A percentile compares a stretch with the other conserved stretches of the same genome.
These are phyloP conservation scores for Exophiala calicioides DNA, from an alignment of 2,329 filamentous ascomycete species.

Conservation along the genomic window DNA sequence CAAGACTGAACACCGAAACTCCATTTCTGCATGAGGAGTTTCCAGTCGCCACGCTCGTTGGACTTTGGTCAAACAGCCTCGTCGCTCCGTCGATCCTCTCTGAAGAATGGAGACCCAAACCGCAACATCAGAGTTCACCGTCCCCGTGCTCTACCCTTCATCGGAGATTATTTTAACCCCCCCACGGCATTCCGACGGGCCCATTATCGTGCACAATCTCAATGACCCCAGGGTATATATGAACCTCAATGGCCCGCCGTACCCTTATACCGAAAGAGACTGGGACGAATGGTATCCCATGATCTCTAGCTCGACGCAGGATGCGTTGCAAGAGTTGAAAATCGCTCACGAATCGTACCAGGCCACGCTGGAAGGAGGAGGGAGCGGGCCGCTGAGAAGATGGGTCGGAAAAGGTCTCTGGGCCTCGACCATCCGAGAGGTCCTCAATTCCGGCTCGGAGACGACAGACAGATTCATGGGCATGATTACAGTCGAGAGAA, in stretches of 20 bases:
- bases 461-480: slow-evolving; percentile 28
- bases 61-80: neutral
- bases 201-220: slow-evolving; percentile 21
- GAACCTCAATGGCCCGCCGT: slow-evolving; percentile 32
- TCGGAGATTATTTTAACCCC: slow-evolving; percentile 10
- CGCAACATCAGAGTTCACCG: neutral
- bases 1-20: too few species aligned
- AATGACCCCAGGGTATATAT: slow-evolving; percentile 33
- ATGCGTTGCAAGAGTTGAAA: slow-evolving; percentile 1
- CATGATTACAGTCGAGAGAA: slow-evolving; percentile 29
- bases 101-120: neutral
- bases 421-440: slow-evolving; percentile 12
- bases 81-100: too few species aligned
- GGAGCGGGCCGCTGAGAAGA: neutral
- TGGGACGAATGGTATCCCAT: slow-evolving; percentile 8
- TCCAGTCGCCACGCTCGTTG: too few species aligned
- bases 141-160: slow-evolving; percentile 7
- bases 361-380: neutral
- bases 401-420: slow-evolving; percentile 9
- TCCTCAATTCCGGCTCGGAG: slow-evolving; percentile 8
- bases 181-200: slow-evolving; percentile 4
- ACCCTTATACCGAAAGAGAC: slow-evolving; percentile 32
- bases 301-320: slow-evolving; percentile 28
- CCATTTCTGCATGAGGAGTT: too few species aligned
- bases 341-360: neutral